Evolutionary conservation across 2,329 filamentous ascomycete species (phyloP).

Genomic region (Harringtonia aguacate): DNA sequence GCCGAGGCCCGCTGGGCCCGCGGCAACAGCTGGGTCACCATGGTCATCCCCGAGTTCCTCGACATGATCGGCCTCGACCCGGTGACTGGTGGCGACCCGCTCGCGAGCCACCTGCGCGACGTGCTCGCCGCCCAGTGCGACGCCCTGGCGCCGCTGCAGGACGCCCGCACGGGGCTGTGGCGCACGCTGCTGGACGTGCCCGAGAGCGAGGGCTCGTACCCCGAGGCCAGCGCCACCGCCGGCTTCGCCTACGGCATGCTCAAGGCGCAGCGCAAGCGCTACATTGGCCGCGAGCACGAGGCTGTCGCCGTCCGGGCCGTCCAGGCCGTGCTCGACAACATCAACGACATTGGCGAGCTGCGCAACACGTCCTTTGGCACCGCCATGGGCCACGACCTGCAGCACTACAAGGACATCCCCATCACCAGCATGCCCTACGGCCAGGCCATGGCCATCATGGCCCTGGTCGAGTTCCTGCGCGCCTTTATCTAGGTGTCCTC

Average conservation of each 20-base stretch:
- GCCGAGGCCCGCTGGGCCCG: slow-evolving; percentile 46
- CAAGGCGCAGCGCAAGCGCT: slow-evolving; percentile 60
- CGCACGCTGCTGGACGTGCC: slow-evolving; percentile 61
- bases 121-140: slow-evolving; percentile 60
- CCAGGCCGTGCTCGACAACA: slow-evolving; percentile 53
- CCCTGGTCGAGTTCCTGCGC: slow-evolving; percentile 61
- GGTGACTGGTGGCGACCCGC: slow-evolving; percentile 41
- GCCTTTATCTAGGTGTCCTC: slow-evolving; percentile 1
- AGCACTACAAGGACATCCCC: slow-evolving; percentile 69
- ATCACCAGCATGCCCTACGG: slow-evolving; percentile 77
- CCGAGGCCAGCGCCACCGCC: slow-evolving; percentile 67
- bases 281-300: slow-evolving; percentile 50
- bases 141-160: slow-evolving; percentile 52
- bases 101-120: slow-evolving; percentile 47
- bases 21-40: slow-evolving; percentile 66
- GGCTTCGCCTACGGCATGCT: slow-evolving; percentile 74
- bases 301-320: slow-evolving; percentile 54
- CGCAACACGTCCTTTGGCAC: slow-evolving; percentile 69
- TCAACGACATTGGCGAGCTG: slow-evolving; percentile 58
- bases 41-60: slow-evolving; percentile 73
- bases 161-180: slow-evolving; percentile 52
- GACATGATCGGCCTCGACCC: slow-evolving; percentile 53
- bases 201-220: slow-evolving; percentile 57
- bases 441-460: slow-evolving; percentile 78
- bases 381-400: slow-evolving; percentile 60